phyloP scores from a whole-genome alignment of 2,329 filamentous ascomycete genomes.

The Moelleriella libera region DNA sequence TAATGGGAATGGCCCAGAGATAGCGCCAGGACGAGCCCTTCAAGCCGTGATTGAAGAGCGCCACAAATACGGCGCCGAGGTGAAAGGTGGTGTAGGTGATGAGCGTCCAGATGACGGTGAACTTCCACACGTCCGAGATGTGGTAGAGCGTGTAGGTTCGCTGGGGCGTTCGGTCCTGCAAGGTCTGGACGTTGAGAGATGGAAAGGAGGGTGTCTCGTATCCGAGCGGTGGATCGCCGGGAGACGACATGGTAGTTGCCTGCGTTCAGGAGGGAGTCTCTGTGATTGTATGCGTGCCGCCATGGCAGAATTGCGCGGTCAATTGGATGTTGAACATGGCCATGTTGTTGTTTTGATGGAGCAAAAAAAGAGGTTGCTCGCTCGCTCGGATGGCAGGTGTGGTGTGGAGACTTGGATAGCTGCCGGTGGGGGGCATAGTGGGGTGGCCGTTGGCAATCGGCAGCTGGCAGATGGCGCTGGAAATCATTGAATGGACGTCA shows the following conservation, averaged over 20 bases:
- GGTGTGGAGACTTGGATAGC: too few relatives aligned
- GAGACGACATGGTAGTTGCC: conserved; percentile 3
- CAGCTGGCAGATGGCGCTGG: too few relatives aligned
- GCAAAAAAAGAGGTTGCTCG: background rate
- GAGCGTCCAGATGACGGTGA: conserved; percentile 76
- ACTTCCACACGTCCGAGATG: conserved; percentile 68
- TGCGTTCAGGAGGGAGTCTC: background rate
- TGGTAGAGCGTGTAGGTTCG: conserved; percentile 51
- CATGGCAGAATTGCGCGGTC: background rate
- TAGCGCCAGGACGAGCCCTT: conserved; percentile 42
- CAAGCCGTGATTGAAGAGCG: conserved; percentile 55
- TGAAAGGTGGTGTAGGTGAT: conserved; percentile 68
- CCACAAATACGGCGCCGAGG: conserved; percentile 55
- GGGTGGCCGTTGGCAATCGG: too few relatives aligned
- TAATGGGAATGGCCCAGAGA: conserved; percentile 57
- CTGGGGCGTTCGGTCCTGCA: conserved; percentile 27
- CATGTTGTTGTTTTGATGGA: background rate
- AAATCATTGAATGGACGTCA: too few relatives aligned
- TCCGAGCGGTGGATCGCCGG: conserved; percentile 21
- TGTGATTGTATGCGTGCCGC: background rate
- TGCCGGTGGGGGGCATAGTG: too few relatives aligned
- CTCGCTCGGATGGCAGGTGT: too few relatives aligned
- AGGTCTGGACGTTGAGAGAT: conserved; percentile 61
- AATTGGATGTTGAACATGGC: background rate
- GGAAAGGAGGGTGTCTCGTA: conserved; percentile 65